Base-by-base conservation (phyloP, 1,284 basidiomycete species). In the Pseudomicrostroma phylloplanum region DNA sequence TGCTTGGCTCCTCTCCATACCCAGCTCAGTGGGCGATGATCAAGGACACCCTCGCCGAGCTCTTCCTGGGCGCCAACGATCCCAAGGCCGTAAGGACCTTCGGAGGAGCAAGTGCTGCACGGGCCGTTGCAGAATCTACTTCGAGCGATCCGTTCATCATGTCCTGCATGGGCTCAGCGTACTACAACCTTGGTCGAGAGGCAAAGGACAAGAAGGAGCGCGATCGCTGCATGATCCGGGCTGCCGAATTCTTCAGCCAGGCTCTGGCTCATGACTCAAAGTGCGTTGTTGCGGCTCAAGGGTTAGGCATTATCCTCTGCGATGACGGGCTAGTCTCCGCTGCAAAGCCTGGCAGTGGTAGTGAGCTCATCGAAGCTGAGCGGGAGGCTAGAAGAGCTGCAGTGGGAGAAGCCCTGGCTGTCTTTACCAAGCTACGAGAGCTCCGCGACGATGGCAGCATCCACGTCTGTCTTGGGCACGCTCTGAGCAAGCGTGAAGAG, bases 381-480 rank as follows among this genome's bases (percentile, higher is more conserved):
- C 66, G 74, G 6, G 51, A 54, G 21, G 51, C 58, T 70, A 25
- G 67, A 63, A 48, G 58, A 59, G 53, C 70, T 68, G 51, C 51
- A 43, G 77, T 76, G 11, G 77, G 75, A 46, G 74, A 76, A 30
- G 73, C 74, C 4, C 57, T 77, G 23, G 67, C 69, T 7, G 67
- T 78, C 42, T 68, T 79, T 26, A 67, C 66, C 59, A 76, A 73
- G 63, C 66, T 78, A 57, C 72, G 74, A 63, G 71, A 74, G 49
- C 73, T 74, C 43, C 67, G 67, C 25, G 69, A 77, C 56, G 76
- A 76, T 48, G 71, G 67, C 19, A 77, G 74, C 65, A 76, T 79
- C 23, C 71, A 75, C 56, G 67, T 79, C n/a, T 76, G 76, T 62
- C 68, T 72, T 55, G 77, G 77, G 26, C 77, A 79, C 59, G 73